Conservation (phyloP, 129 eudicot genomes). For the Flaveria bidentis region DNA sequence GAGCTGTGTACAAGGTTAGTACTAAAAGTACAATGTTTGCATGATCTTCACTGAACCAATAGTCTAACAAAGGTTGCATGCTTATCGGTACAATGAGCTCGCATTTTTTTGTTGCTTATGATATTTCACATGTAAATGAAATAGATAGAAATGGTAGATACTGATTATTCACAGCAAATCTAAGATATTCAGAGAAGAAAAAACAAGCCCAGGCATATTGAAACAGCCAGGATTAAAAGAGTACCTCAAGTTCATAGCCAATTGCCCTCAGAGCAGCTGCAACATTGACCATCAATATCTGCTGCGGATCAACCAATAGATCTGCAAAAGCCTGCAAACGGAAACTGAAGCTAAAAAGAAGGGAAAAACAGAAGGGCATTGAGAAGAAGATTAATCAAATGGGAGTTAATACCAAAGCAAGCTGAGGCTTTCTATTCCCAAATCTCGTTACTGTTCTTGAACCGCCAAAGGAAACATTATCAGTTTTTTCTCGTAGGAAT, state of each 20-base stretch:
- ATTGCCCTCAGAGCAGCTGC: slow-evolving; percentile 36
- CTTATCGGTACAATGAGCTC: slow-evolving; percentile 6
- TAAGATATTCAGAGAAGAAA: background rate
- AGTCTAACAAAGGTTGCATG: background rate
- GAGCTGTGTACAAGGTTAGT: background rate
- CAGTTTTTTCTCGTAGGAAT: slow-evolving; percentile 50
- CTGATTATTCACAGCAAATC: background rate
- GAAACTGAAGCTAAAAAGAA: slow-evolving; percentile 11
- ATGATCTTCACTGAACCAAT: background rate
- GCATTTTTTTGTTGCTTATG: slow-evolving; percentile 6
- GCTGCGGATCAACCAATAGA: slow-evolving; percentile 73
- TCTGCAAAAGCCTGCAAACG: slow-evolving; percentile 81
- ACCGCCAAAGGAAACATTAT: slow-evolving; percentile 40
- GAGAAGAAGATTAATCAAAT: slow-evolving; percentile 14
- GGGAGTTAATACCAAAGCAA: slow-evolving; percentile 60
- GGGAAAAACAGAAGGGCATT: background rate
- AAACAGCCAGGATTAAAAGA: background rate
- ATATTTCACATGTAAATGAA: background rate
- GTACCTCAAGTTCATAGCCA: slow-evolving; percentile 44
- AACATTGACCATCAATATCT: slow-evolving; percentile 39
- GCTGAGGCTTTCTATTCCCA: slow-evolving; percentile 67
- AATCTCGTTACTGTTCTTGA: slow-evolving; percentile 54
- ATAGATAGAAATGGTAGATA: background rate
- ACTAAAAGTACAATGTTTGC: background rate
- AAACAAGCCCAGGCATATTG: too few relatives aligned